Evolutionary conservation across 2,329 filamentous ascomycete species (phyloP).

Genomic region (Bimuria novae-zelandiae): DNA sequence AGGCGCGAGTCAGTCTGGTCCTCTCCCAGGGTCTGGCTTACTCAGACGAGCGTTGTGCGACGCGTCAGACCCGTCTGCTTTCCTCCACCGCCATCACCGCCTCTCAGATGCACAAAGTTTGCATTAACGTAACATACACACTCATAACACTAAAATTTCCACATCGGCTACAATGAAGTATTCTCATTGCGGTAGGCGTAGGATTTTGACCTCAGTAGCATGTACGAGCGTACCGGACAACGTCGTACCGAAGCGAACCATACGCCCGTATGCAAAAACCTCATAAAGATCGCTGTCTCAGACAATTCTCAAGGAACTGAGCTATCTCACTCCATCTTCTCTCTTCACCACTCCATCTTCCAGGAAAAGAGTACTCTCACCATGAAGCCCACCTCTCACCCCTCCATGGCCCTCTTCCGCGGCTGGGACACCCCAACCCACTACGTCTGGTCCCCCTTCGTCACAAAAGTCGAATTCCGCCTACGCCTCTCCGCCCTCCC

Average conservation of each 20-base stretch:
- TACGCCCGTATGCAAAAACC: too few relatives aligned
- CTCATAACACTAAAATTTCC: background rate
- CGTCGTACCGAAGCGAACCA: conserved; percentile 1
- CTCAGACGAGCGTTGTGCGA: background rate
- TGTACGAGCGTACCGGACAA: conserved; percentile 5
- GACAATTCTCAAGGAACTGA: too few relatives aligned
- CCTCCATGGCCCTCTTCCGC: conserved; percentile 54
- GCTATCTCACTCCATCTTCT: background rate
- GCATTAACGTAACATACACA: too few relatives aligned
- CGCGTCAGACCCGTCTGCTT: too few relatives aligned
- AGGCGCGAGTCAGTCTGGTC: background rate
- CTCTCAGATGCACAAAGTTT: too few relatives aligned
- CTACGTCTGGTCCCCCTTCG: conserved; percentile 66
- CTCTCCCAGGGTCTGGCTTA: conserved; percentile 4
- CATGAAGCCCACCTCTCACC: conserved; percentile 1
- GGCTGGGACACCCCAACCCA: conserved; percentile 50
- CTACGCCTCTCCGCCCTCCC: conserved; percentile 58
- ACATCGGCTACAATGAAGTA: too few relatives aligned
- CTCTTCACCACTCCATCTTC: background rate
- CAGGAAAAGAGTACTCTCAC: background rate
- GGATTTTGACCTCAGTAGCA: background rate
- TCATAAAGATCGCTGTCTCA: too few relatives aligned
- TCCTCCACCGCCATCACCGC: too few relatives aligned
- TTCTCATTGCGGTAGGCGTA: too few relatives aligned
- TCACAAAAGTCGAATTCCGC: conserved; percentile 65